Base-by-base conservation (phyloP, 805 yeast species). In the Kodamaea laetipori region DNA sequence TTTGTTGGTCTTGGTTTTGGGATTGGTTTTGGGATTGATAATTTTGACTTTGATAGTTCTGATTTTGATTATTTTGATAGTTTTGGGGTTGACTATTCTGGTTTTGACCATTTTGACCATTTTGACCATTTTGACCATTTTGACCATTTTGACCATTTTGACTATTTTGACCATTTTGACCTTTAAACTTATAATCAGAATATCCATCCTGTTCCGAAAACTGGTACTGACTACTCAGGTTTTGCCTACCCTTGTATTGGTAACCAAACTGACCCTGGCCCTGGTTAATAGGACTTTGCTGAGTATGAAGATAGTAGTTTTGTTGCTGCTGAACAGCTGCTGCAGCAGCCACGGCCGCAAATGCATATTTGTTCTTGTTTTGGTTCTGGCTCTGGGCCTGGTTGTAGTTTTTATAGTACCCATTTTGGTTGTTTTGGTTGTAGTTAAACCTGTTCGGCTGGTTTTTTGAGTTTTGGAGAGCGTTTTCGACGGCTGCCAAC, bases 261-360 rank as follows among this genome's bases (percentile, higher is more conserved):
- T 32, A 18, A 4, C 33, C 33, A 15, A 12, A 23, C 19, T 27
- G 23, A 19, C 27, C 37, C 12, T 44, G 47, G 24, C 41, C 44
- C 34, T 37, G 41, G 15, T 34, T 15, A 6, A 21, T 21, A 21
- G 24, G 41, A 4, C 30, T 33, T 17, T 44, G 51, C 17, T 39
- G 43, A 13, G 45, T 42, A 18, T 44, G 45, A 9, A 45, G 47
- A 15, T 41, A 43, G 15, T 44, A 37, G 30, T 50, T 55, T 25
- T 51, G 59, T 38, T 56, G 66, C 32, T 61, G 64, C 33, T 56
- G 63, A 15, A 57, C 63, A 11, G 63, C 64, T 11, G 67, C 67
- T n/a, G 67, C 60, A 2, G 62, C 65, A 3, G 64, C 63, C 4
- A 57, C 60, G 4, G 67, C 59, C 12, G 65, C 60, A 37, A 55